phyloP scores from a whole-genome alignment of 176 grass and related monocot genomes.

The bread wheat (Triticum aestivum) region DNA sequence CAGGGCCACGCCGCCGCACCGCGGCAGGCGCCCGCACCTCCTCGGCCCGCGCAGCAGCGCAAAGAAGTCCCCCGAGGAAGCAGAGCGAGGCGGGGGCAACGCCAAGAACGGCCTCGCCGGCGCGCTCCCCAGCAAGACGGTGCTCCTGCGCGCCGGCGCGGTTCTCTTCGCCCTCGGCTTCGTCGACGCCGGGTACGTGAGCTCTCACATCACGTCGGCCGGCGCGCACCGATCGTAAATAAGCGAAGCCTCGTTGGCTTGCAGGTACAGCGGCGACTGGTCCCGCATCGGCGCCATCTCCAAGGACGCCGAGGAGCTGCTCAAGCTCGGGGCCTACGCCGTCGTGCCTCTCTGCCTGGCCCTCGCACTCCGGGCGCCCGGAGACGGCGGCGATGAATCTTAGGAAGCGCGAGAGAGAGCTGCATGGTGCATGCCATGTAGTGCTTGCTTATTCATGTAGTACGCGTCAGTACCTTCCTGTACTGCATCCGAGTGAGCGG shows the following conservation, averaged over 20 bases:
- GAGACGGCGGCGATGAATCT: slow-evolving; percentile 21
- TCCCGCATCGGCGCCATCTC: slow-evolving; percentile 76
- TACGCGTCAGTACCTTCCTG: too few species aligned
- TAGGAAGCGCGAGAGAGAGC: neutral
- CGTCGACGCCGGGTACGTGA: slow-evolving; percentile 78
- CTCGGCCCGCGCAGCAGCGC: slow-evolving; percentile 8
- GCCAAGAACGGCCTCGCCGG: neutral
- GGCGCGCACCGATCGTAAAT: neutral
- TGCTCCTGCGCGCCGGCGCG: slow-evolving; percentile 47
- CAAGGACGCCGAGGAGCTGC: slow-evolving; percentile 71
- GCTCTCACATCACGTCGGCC: neutral
- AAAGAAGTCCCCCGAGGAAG: neutral
- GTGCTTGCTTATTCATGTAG: neutral
- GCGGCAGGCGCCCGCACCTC: neutral
- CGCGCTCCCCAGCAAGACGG: slow-evolving; percentile 30
- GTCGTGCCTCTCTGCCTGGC: slow-evolving; percentile 66
- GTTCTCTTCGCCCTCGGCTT: slow-evolving; percentile 77
- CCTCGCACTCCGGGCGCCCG: slow-evolving; percentile 34
- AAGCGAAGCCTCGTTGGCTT: neutral
- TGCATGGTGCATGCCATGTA: neutral
- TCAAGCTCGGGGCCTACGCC: slow-evolving; percentile 63
- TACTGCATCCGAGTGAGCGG: too few species aligned
- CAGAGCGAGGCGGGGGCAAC: neutral
- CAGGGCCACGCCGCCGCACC: neutral
- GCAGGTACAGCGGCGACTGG: slow-evolving; percentile 94